phyloP scores from a whole-genome alignment of 495 filamentous ascomycete genomes.

The Letharia lupina region DNA sequence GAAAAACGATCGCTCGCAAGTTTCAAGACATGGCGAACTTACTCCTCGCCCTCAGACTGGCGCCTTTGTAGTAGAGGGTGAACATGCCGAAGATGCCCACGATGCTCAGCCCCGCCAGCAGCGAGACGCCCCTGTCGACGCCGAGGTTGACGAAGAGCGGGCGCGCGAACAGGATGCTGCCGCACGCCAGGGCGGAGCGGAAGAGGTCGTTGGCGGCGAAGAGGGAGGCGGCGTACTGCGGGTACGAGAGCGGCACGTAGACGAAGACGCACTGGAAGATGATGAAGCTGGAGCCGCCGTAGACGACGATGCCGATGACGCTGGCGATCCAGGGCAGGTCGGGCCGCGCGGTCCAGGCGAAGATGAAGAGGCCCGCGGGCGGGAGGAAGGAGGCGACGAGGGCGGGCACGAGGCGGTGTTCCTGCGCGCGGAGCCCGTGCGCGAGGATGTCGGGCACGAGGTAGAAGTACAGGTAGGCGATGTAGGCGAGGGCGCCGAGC shows the following conservation, averaged over 20 bases:
- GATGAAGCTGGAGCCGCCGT: conserved; percentile 39
- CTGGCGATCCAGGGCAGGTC: conserved; percentile 52
- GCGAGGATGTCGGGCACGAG: conserved; percentile 42
- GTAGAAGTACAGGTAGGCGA: conserved; percentile 42
- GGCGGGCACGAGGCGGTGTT: conserved; percentile 48
- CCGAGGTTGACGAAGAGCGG: conserved; percentile 44
- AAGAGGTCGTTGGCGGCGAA: conserved; percentile 46
- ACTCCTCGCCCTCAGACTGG: conserved; percentile 36
- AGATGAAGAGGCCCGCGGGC: conserved; percentile 51
- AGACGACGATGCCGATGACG: conserved; percentile 50
- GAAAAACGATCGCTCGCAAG: no score
- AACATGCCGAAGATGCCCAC: conserved; percentile 38
- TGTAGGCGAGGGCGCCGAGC: conserved; percentile 45
- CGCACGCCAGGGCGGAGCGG: conserved; percentile 38
- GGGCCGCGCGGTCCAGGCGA: conserved; percentile 49
- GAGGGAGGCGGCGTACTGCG: conserved; percentile 45
- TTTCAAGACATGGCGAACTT: conserved; percentile 35
- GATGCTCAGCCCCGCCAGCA: conserved; percentile 23
- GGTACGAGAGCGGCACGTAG: conserved; percentile 45
- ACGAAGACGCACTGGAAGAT: conserved; percentile 49
- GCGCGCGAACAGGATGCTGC: conserved; percentile 38
- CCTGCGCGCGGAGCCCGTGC: conserved; percentile 30
- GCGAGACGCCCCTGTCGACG: conserved; percentile 26
- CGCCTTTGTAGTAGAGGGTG: conserved; percentile 45
- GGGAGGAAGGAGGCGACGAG: conserved; percentile 44